Evolutionary conservation across 805 yeast species (phyloP).

Genomic region (Lipomyces orientalis): DNA sequence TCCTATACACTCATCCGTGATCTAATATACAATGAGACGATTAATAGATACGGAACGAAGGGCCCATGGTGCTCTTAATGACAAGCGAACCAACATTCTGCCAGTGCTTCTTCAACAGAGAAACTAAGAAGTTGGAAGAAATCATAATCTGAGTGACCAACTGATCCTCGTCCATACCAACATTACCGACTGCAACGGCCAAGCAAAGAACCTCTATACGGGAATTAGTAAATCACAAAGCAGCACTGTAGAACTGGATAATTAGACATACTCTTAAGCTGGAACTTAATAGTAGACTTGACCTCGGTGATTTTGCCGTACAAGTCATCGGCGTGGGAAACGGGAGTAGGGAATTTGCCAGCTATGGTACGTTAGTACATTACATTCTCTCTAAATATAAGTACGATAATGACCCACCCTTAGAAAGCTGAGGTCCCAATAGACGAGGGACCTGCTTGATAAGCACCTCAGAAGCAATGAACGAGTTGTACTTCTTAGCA

Average conservation of each 20-base stretch:
- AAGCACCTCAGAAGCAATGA: conserved; percentile 98
- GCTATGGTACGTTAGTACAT: conserved; percentile 51
- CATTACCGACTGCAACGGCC: conserved; percentile 99
- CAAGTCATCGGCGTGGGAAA: conserved; percentile 98
- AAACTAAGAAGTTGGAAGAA: conserved; percentile 98
- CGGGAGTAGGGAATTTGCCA: conserved; percentile 99
- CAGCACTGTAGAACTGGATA: not conserved
- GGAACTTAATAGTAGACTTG: conserved; percentile 99
- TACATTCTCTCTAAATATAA: not conserved
- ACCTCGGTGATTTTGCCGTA: conserved; percentile 95
- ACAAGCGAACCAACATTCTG: conserved; percentile 99
- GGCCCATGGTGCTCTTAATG: conserved; percentile 99
- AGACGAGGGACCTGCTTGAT: conserved; percentile 99
- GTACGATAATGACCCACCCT: conserved; percentile 48
- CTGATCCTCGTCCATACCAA: conserved; percentile 97
- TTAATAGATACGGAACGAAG: conserved; percentile 99
- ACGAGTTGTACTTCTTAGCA: conserved; percentile 99
- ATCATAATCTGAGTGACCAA: conserved; percentile 97
- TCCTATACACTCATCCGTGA: not conserved
- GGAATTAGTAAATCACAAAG: not conserved
- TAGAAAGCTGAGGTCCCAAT: conserved; percentile 99
- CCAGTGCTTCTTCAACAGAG: conserved; percentile 99
- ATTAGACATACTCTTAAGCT: conserved; percentile 67
- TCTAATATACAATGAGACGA: conserved; percentile 26
- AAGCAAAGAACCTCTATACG: conserved; percentile 89